These are phyloP conservation scores for Cylindrodendrum hubeiense DNA, from an alignment of 2,329 filamentous ascomycete genomes.

Conservation along the genomic window DNA sequence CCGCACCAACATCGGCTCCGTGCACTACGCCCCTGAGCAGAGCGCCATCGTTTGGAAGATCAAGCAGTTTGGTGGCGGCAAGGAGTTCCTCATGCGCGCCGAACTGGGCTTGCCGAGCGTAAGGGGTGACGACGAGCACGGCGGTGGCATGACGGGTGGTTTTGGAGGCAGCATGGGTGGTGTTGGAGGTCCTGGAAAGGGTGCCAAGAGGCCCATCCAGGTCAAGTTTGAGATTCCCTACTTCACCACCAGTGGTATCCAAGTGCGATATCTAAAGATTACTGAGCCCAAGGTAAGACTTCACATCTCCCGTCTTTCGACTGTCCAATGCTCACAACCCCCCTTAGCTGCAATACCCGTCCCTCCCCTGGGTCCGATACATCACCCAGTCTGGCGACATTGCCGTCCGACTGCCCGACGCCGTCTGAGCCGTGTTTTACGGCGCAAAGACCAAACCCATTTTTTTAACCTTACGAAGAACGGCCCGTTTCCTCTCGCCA, in stretches of 20 bases:
- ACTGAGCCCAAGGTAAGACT: constrained; percentile 95
- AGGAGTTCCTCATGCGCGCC: constrained; percentile 98
- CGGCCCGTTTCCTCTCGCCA: constrained; percentile 12
- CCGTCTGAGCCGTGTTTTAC: constrained; percentile 66
- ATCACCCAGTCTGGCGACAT: constrained; percentile 99
- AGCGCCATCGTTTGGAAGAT: constrained; percentile 99
- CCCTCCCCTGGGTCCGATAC: constrained; percentile 96
- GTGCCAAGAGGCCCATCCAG: constrained; percentile 92
- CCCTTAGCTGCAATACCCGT: constrained; percentile 92
- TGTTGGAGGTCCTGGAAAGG: constrained; percentile 81
- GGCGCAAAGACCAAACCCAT: constrained; percentile 5
- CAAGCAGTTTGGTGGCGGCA: constrained; percentile 98
- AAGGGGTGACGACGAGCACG: constrained; percentile 93
- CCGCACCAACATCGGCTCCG: constrained; percentile 95
- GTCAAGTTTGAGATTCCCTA: constrained; percentile 99
- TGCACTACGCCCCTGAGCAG: constrained; percentile 97
- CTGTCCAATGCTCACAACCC: constrained; percentile 7
- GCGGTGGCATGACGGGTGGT: constrained; percentile 96
- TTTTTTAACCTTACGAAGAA: constrained; percentile 24
- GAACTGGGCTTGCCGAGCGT: constrained; percentile 95
- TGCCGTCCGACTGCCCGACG: constrained; percentile 93
- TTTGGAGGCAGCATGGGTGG: constrained; percentile 98
- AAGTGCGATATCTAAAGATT: constrained; percentile 98
- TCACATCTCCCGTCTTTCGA: background rate
- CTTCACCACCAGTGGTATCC: constrained; percentile 99